phyloP scores from a whole-genome alignment of 306 rosid species.

The Cucumis sativus region Cucumber_9930_V3 NC_026656.2:13541001-13541500 shows the following conservation, averaged over 20 bases:
- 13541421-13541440: too few relatives aligned
- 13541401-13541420: too few relatives aligned
- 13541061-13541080: neutral
- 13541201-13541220: neutral
- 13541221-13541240: neutral
- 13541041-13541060: neutral
- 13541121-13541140: neutral
- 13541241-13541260: neutral
- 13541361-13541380: too few relatives aligned
- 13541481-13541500: too few relatives aligned
- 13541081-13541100: neutral
- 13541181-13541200: neutral
- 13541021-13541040: neutral
- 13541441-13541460: too few relatives aligned
- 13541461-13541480: too few relatives aligned
- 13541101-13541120: neutral
- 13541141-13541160: neutral
- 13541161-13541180: neutral
- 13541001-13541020: neutral
- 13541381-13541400: too few relatives aligned
- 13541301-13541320: too few relatives aligned
- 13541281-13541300: too few relatives aligned
- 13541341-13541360: too few relatives aligned
- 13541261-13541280: neutral
- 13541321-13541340: too few relatives aligned